Evolutionary conservation across 371 early-diverging fungal genomes (phyloP).

Genomic region (Rhizopus delemar): DNA sequence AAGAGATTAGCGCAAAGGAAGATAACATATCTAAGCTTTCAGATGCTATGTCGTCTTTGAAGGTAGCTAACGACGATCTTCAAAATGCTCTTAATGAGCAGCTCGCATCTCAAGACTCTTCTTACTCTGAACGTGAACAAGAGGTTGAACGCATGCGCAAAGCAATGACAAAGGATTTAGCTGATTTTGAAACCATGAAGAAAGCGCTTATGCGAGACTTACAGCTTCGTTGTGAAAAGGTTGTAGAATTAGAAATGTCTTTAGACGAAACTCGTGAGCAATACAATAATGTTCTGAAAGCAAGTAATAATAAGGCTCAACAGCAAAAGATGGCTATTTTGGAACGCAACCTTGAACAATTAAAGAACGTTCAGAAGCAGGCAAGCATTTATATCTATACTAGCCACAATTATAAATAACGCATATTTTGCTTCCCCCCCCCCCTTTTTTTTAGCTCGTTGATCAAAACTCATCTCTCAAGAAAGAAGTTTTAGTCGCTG

Average conservation of each 20-base stretch:
- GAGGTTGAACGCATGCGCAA: constrained; percentile 88
- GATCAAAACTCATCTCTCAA: constrained; percentile 92
- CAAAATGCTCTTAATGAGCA: constrained; percentile 36
- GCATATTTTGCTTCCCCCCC: background rate
- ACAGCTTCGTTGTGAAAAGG: constrained; percentile 93
- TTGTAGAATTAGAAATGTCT: constrained; percentile 91
- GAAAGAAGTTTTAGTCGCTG: constrained; percentile 87
- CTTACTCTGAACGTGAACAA: constrained; percentile 71
- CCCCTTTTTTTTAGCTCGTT: constrained; percentile 62
- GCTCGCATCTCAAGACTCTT: constrained; percentile 19
- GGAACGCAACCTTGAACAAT: constrained; percentile 93
- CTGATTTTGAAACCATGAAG: constrained; percentile 96
- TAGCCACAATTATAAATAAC: constrained; percentile 36
- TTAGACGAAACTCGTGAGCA: constrained; percentile 93
- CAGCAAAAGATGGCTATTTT: constrained; percentile 94
- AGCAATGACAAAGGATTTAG: constrained; percentile 87
- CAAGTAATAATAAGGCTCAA: constrained; percentile 81
- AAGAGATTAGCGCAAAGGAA: constrained; percentile 67
- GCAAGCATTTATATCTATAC: constrained; percentile 56
- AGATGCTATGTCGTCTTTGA: constrained; percentile 45
- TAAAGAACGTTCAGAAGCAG: constrained; percentile 91
- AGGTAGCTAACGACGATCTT: constrained; percentile 22
- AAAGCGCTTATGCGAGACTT: constrained; percentile 95
- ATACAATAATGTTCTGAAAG: constrained; percentile 80
- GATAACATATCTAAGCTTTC: constrained; percentile 72